These are phyloP conservation scores for Plasmodium berghei DNA, from an alignment of 169 alveolate species.

Conservation along the genomic window DNA sequence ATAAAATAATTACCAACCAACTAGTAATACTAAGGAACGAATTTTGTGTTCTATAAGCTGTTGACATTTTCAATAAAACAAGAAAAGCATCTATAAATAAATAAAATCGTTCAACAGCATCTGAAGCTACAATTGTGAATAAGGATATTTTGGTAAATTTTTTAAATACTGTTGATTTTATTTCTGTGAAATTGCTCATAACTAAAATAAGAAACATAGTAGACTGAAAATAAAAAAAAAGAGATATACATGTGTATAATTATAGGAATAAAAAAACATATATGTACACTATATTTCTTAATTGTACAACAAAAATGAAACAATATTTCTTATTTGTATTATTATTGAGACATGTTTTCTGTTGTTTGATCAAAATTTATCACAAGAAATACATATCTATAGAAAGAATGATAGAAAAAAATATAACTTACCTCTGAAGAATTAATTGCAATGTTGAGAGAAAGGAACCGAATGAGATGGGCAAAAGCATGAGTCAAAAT, in stretches of 20 bases:
- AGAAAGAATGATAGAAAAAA: neutral
- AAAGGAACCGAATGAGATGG: conserved; percentile 90
- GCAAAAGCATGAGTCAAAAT: conserved; percentile 86
- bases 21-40: conserved; percentile 80
- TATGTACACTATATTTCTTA: neutral
- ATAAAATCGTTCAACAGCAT: conserved; percentile 91
- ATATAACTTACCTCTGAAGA: conserved; percentile 88
- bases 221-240: conserved; percentile 65
- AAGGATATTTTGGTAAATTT: conserved; percentile 84
- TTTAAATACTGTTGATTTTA: conserved; percentile 93
- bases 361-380: no score
- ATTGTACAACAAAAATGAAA: neutral
- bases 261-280: neutral
- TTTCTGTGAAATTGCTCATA: conserved; percentile 92
- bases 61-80: conserved; percentile 89
- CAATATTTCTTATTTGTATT: no score
- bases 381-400: neutral
- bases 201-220: conserved; percentile 91
- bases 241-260: conserved; percentile 2
- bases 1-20: conserved; percentile 83
- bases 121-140: conserved; percentile 89
- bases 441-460: conserved; percentile 91
- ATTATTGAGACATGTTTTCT: no score
- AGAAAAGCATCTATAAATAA: conserved; percentile 89
- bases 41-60: conserved; percentile 80